Evolutionary conservation across 1,139 yeast species (phyloP).

Genomic region (Sugiyamaella pinicola): DNA sequence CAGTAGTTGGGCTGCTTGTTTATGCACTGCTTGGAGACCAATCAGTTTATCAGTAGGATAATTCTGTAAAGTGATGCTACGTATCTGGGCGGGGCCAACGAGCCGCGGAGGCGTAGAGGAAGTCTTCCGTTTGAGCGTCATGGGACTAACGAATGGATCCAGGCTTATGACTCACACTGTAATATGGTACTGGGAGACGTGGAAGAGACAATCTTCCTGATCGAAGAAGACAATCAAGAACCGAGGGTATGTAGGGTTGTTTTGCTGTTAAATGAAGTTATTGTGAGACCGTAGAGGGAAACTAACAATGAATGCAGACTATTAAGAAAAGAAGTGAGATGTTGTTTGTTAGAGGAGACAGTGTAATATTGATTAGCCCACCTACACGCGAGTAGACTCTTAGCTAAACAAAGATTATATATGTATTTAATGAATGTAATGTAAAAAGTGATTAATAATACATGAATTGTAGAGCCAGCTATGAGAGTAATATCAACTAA

Average conservation of each 20-base stretch:
- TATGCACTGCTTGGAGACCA: too few species aligned
- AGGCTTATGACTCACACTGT: conserved; percentile 94
- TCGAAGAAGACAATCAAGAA: conserved; percentile 52
- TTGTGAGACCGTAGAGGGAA: too few species aligned
- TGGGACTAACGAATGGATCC: conserved; percentile 12
- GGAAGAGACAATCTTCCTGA: conserved; percentile 70
- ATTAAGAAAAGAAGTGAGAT: conserved; percentile 74
- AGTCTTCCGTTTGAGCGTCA: too few species aligned
- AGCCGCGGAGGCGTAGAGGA: too few species aligned
- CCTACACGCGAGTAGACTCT: conserved; percentile 28
- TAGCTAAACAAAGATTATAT: neutral
- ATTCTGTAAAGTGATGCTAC: too few species aligned
- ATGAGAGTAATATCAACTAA: too few species aligned
- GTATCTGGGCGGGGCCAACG: too few species aligned
- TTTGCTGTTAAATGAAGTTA: too few species aligned
- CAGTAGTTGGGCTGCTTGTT: too few species aligned
- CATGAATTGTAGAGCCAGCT: conserved; percentile 21
- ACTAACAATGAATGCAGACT: conserved; percentile 38
- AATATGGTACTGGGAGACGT: conserved; percentile 95
- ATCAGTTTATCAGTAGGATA: too few species aligned
- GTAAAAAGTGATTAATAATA: conserved; percentile 10
- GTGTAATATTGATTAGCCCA: conserved; percentile 76
- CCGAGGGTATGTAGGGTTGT: conserved; percentile 44
- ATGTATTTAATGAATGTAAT: conserved; percentile 7
- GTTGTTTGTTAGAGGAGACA: conserved; percentile 95